phyloP scores from a whole-genome alignment of 331 rosid genomes.

The Prunus yedoensis region DNA sequence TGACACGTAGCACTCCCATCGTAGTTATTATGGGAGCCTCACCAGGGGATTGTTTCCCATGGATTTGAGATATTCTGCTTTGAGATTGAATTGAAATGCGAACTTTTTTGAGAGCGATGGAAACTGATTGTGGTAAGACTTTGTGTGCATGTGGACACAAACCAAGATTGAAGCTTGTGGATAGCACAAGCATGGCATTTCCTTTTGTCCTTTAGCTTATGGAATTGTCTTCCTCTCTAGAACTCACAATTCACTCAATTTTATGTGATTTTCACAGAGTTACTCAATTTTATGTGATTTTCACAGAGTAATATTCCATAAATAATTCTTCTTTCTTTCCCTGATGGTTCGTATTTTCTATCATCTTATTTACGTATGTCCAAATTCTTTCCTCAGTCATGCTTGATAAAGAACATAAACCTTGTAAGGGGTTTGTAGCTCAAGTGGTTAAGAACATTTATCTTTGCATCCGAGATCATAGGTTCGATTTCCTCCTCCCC shows the following conservation, averaged over 20 bases:
- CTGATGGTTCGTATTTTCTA: too few species aligned
- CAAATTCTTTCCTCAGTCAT: too few species aligned
- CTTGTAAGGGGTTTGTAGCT: too few species aligned
- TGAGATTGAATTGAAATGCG: neutral
- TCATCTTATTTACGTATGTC: too few species aligned
- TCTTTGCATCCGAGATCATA: too few species aligned
- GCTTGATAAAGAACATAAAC: too few species aligned
- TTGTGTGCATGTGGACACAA: slow-evolving; percentile 9
- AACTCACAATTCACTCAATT: neutral
- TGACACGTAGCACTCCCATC: neutral
- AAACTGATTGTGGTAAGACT: neutral
- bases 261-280: neutral
- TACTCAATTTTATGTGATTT: too few species aligned
- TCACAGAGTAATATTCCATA: neutral
- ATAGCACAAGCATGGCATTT: slow-evolving; percentile 12
- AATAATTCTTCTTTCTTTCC: neutral
- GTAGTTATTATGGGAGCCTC: neutral
- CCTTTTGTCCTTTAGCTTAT: neutral
- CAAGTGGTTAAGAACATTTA: too few species aligned
- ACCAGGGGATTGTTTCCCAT: neutral
- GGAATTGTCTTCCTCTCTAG: neutral
- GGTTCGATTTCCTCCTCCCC: too few species aligned
- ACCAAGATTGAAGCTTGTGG: slow-evolving; percentile 7
- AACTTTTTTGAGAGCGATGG: neutral
- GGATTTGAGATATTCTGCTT: neutral